Evolutionary conservation across 805 yeast species (phyloP).

Genomic region (Candida qinlingensis): DNA sequence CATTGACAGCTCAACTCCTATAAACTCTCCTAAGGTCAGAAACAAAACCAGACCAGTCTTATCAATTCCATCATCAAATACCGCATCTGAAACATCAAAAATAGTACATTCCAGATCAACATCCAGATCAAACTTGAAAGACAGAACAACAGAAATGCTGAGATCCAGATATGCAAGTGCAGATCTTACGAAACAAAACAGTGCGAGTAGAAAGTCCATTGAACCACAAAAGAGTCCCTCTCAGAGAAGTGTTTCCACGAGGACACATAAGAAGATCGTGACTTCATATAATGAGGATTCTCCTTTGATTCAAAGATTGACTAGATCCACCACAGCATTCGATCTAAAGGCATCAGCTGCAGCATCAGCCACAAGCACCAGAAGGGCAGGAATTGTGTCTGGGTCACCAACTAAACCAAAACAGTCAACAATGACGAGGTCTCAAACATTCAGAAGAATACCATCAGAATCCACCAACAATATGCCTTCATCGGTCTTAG

Average conservation of each 20-base stretch:
- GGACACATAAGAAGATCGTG: neutral
- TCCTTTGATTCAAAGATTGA: slow-evolving; percentile 19
- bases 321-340: slow-evolving; percentile 22
- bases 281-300: slow-evolving; percentile 11
- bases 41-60: neutral
- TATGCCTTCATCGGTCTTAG: neutral
- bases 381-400: slow-evolving; percentile 3
- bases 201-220: neutral
- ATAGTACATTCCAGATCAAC: neutral
- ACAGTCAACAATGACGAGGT: neutral
- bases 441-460: slow-evolving; percentile 7
- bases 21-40: slow-evolving; percentile 5
- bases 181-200: neutral
- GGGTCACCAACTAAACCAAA: slow-evolving; percentile 1
- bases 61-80: neutral
- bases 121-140: neutral
- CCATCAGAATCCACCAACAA: slow-evolving; percentile 11
- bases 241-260: slow-evolving; percentile 7
- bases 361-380: neutral
- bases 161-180: neutral
- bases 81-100: neutral
- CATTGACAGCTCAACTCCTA: slow-evolving; percentile 2
- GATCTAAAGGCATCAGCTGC: slow-evolving; percentile 9
- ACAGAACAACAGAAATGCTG: neutral
- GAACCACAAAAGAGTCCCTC: slow-evolving; percentile 1